Conservation (phyloP, 2,329 filamentous ascomycete species). For the Microcyclospora pomicola region DNA sequence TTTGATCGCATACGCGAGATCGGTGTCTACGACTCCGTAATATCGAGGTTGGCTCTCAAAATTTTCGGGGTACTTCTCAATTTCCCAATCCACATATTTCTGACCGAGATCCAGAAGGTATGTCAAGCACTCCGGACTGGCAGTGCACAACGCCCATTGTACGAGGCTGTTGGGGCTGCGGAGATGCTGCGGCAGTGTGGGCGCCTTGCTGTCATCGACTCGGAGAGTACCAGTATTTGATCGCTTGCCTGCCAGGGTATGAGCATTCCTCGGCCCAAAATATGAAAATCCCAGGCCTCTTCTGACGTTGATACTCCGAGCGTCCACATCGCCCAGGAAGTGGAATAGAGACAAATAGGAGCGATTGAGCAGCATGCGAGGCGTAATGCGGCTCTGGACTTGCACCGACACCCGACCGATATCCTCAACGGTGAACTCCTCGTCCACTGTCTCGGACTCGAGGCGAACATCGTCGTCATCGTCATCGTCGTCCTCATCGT, state of each 20-base stretch:
- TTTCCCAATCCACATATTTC: not conserved
- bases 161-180: constrained; percentile 12
- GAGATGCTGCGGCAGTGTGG: not conserved
- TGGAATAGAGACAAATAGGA: too few relatives aligned
- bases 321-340: too few relatives aligned
- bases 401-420: constrained; percentile 55
- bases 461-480: constrained; percentile 24
- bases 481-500: constrained; percentile 19
- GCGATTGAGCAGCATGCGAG: constrained; percentile 19
- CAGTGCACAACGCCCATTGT: constrained; percentile 26
- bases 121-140: constrained; percentile 42
- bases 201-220: not conserved
- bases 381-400: constrained; percentile 50
- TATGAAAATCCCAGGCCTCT: constrained; percentile 9
- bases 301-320: not conserved
- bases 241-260: constrained; percentile 2
- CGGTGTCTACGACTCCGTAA: constrained; percentile 9
- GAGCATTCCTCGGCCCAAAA: constrained; percentile 6
- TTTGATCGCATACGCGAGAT: constrained; percentile 30
- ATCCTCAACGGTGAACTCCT: constrained; percentile 61
- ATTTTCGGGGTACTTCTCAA: too few relatives aligned
- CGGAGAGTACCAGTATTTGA: too few relatives aligned
- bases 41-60: too few relatives aligned
- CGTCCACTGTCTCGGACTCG: constrained; percentile 42
- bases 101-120: constrained; percentile 44